These are phyloP conservation scores for Botrytis aclada DNA, from an alignment of 2,329 filamentous ascomycete species.

Conservation along the genomic window DNA sequence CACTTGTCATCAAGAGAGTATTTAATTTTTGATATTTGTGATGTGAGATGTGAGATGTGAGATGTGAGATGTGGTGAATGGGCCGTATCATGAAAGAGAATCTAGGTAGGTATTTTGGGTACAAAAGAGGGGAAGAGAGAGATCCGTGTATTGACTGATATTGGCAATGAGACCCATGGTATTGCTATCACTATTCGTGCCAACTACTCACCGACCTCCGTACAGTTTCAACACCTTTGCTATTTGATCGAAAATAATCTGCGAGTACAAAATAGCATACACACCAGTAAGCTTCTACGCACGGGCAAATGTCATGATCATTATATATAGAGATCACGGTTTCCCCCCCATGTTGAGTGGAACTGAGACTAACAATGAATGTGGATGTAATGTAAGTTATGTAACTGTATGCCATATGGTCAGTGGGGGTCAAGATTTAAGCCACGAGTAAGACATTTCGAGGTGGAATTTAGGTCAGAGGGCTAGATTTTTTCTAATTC, in stretches of 20 bases:
- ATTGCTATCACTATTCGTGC: neutral
- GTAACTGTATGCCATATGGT: neutral
- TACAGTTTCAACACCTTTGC: neutral
- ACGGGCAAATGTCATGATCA: constrained; percentile 2
- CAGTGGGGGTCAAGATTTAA: neutral
- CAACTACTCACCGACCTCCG: neutral
- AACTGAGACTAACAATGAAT: neutral
- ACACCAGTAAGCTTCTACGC: neutral
- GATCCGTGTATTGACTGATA: neutral
- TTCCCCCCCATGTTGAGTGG: constrained; percentile 6
- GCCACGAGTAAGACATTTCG: neutral
- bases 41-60: neutral
- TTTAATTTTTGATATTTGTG: neutral
- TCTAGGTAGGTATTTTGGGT: neutral
- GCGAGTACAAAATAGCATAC: neutral
- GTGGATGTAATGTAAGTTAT: neutral
- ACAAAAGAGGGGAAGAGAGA: neutral
- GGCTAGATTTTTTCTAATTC: neutral
- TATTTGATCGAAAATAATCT: neutral
- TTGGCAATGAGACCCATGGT: neutral
- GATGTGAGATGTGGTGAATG: neutral
- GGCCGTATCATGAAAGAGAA: neutral
- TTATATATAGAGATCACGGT: neutral
- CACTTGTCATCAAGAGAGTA: neutral
- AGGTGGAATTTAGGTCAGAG: neutral